Evolutionary conservation across 2,329 filamentous ascomycete species (phyloP).

Genomic region (Trichoderma aggressivum): DNA sequence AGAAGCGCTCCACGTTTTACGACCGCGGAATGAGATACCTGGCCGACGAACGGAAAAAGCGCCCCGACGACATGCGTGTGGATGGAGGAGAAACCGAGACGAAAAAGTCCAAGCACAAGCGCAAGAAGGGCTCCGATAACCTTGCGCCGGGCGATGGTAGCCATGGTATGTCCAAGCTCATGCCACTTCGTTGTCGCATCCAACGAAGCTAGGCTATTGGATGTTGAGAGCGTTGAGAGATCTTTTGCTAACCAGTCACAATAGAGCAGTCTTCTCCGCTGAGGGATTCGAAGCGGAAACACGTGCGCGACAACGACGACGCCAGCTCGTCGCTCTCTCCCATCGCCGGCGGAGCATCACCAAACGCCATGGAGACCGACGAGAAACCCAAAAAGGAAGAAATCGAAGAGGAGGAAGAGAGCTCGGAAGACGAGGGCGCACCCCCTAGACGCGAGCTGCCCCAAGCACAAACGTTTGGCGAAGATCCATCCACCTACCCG

Average conservation of each 20-base stretch:
- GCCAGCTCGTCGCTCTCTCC: slow-evolving; percentile 60
- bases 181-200: neutral
- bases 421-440: slow-evolving; percentile 58
- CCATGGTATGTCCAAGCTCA: slow-evolving; percentile 28
- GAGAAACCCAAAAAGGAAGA: slow-evolving; percentile 45
- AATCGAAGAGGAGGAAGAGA: slow-evolving; percentile 47
- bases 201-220: neutral
- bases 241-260: neutral
- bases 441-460: slow-evolving; percentile 63
- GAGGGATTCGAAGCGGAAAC: slow-evolving; percentile 52
- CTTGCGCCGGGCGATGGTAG: slow-evolving; percentile 49
- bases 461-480: slow-evolving; percentile 84
- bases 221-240: neutral
- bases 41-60: slow-evolving; percentile 61
- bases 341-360: slow-evolving; percentile 40
- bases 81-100: slow-evolving; percentile 46
- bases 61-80: slow-evolving; percentile 51
- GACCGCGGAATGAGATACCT: slow-evolving; percentile 72
- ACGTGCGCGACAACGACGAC: slow-evolving; percentile 51
- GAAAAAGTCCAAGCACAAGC: slow-evolving; percentile 68
- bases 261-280: slow-evolving; percentile 54
- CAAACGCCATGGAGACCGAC: slow-evolving; percentile 58
- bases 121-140: slow-evolving; percentile 67
- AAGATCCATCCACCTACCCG: slow-evolving; percentile 84
- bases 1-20: slow-evolving; percentile 63